Base-by-base conservation (phyloP, 805 yeast species). In the Schwanniomyces occidentalis region DNA sequence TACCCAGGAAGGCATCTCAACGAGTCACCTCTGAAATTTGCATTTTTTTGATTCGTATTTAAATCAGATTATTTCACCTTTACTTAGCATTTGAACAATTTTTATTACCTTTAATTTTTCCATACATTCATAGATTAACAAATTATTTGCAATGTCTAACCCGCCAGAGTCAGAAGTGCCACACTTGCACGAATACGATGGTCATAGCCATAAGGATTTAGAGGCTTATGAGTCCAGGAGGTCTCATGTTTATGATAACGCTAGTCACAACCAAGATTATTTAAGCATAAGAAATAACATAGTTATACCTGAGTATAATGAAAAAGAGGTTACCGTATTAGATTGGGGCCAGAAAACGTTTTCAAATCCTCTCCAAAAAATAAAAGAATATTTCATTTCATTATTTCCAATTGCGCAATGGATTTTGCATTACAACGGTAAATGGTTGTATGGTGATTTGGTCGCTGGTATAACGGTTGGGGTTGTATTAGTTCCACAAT, bases 391-490 rank as follows among this genome's bases (percentile, higher is more conserved):
- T 50, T 33, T 81, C 2, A 41, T 61, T 8, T 81, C 90, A 1
- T 54, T 88, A 16, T 85, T 90, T 56, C 97, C 97, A 2, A 80
- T 90, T 23, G 57, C 78, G 8, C 65, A 71, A n/a, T 90, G 97
- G 97, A 77, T 89, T 29, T 75, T 82, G 37, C 86, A 87, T 54
- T 90, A 90, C 63, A 90, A 90, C 54, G 50, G 70, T 8, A 71
- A 73, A 18, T 90, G 97, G 97, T 63, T 82, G 10, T 77, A 78
- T 38, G 77, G 87, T 19, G 97, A 90, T 61, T 59, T 90, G 43
- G 80, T 89, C 37, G 96, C 97, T 2, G 97, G 97, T 56, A 73
- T 90, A 40, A 87, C 97, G 1, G 95, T 90, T 14, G 97, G 97
- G 28, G 80, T 85, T 42, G 96, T 90, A 13, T 73, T 89, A 46